Base-by-base conservation (phyloP, 345 rosid genomes). In the Populus deltoides region DNA sequence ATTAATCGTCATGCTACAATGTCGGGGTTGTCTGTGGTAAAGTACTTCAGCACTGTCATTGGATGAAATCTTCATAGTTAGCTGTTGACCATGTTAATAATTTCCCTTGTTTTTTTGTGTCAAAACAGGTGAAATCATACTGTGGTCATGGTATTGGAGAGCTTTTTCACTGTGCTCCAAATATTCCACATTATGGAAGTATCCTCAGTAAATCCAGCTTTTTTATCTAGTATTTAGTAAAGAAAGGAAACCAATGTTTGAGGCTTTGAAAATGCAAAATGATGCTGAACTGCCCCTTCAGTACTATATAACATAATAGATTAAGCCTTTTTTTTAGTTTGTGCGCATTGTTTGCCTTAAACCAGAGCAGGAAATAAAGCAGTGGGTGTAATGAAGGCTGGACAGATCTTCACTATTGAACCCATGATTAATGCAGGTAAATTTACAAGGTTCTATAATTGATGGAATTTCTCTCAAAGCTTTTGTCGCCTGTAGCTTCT, bases 111-210 rank as follows among this genome's bases (percentile, higher is more conserved):
- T 15, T 49, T 49, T 78, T 33, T 75, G 27, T 68, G 29, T 78
- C 71, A 39, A 74, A 81, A 83, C 81, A 95, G 99, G 99, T 93
- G 83, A 91, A 89, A 84, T 92, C 99, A 13, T 90, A 88, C 71
- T 96, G 98, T 27, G 99, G 98, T 70, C 99, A 96, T 79, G 99
- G 99, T 65, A 90, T 96, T 65, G 99, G 99, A 66, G 97, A 96
- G 88, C 94, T 93, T 75, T 96, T 93, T 77, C 99, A 96, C 82
- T 96, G 98, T 69, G 98, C 99, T 5, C 99, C 99, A 67, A 92
- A 93, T 83, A 91, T 96, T 89, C 99, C 98, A 33, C 98, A 96
- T 83, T 96, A 96, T 75, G 92, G 87, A 77, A 91, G 99, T 92
- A 92, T 88, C 92, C 94, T 89, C 84, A 39, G 25, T 71, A 49